phyloP scores from a whole-genome alignment of 2,329 filamentous ascomycete genomes.

The Boeremia lycopersici region DNA sequence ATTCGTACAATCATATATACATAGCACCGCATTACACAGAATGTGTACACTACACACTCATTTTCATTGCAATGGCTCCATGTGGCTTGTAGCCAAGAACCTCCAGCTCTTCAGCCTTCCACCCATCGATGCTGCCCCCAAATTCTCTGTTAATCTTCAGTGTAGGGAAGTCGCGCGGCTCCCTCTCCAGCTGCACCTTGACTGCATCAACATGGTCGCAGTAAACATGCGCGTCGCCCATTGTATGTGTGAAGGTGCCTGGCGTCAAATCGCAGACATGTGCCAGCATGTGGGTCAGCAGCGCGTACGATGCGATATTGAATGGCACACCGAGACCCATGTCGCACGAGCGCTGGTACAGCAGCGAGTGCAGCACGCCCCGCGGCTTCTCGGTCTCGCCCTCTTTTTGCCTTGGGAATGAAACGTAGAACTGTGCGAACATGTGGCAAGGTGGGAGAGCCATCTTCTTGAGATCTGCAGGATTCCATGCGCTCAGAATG shows the following conservation, averaged over 20 bases:
- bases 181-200: slow-evolving; percentile 76
- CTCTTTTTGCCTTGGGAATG: slow-evolving; percentile 61
- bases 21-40: neutral
- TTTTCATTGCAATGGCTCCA: slow-evolving; percentile 95
- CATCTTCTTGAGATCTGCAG: slow-evolving; percentile 83
- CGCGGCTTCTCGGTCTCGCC: slow-evolving; percentile 49
- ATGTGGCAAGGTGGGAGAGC: slow-evolving; percentile 94
- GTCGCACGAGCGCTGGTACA: slow-evolving; percentile 94
- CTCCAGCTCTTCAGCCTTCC: slow-evolving; percentile 86
- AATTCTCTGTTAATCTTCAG: slow-evolving; percentile 73
- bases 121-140: slow-evolving; percentile 83
- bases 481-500: slow-evolving; percentile 94
- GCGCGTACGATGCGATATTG: slow-evolving; percentile 93
- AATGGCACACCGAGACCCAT: slow-evolving; percentile 98
- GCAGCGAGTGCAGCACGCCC: slow-evolving; percentile 80
- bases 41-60: slow-evolving; percentile 73
- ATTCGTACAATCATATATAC: slow-evolving; percentile 12
- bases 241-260: slow-evolving; percentile 88
- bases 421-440: slow-evolving; percentile 96
- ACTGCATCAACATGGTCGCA: slow-evolving; percentile 89
- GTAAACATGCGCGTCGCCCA: slow-evolving; percentile 99
- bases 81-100: slow-evolving; percentile 89
- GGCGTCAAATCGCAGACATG: slow-evolving; percentile 83
- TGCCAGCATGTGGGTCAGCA: slow-evolving; percentile 94
- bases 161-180: slow-evolving; percentile 80